Evolutionary conservation across 129 eudicot genomes (phyloP), one percentile per base, ranked within the genome.

Genomic region (Artemisia argyi): DNA sequence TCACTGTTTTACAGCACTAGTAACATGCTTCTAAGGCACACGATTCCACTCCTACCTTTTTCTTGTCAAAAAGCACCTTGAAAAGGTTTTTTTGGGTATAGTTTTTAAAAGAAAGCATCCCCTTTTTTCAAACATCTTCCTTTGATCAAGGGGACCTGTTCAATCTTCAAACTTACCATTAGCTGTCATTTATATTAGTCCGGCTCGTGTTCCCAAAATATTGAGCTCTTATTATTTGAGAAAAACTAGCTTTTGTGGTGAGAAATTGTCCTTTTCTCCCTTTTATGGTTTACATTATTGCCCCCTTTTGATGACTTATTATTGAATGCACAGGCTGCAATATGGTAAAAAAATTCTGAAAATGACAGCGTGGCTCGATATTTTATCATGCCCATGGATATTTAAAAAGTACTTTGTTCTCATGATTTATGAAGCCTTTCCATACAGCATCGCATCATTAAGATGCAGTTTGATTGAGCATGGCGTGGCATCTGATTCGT

Each of bases 401-500:
- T 61, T 16, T 28, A 22, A 26, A 61, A 61, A 61, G 66, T 17
- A 61, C 46, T 61, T 61, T 26, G 66, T 61, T 61, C 46, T 16
- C 54, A 18, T 42, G 13, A 65, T 20, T 20, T 20, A 20, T 20
- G 22, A 20, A 20, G 22, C 22, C 22, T 44, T 46, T 46, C 72
- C 53, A 53, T 70, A 58, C 71, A 44, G 3, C 66, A 17, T 65
- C 66, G 3, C 66, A 17, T 65, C 66, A 50, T 66, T 73, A 53
- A 30, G 71, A 67, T 61, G 32, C 66, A 11, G 3, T 28, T 28
- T 26, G 47, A 42, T 61, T 61, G 66, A 61, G 47, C 66, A 68
- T 24, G 10, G 53, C 65, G 64, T 82, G 82, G 85, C 62, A 86
- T 86, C 91, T 77, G 82, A 77, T 86, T 79, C 91, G 80, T 58